phyloP scores from a whole-genome alignment of 129 eudicot species.

The Apium graveolens region DNA sequence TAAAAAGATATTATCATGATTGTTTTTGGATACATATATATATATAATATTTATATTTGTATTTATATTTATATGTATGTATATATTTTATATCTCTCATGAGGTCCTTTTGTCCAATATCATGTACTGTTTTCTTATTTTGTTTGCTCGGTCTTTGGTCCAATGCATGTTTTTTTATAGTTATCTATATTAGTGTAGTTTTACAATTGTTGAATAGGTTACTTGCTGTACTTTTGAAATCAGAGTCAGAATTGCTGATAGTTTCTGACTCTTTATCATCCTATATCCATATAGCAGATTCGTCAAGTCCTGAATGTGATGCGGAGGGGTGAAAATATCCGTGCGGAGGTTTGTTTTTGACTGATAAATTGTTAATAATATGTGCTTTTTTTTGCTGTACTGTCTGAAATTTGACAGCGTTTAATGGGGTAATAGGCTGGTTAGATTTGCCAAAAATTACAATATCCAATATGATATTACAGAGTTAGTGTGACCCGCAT shows the following conservation, averaged over 20 bases:
- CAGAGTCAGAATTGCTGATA: not conserved
- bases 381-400: not conserved
- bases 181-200: not conserved
- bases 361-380: not conserved
- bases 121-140: not conserved
- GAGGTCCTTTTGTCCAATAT: not conserved
- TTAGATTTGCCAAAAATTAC: not conserved
- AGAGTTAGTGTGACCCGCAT: not conserved
- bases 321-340: conserved; percentile 71
- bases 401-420: not conserved
- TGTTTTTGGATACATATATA: too few species aligned
- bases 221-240: not conserved
- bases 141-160: not conserved
- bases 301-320: conserved; percentile 66
- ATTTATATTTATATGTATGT: not conserved
- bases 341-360: conserved; percentile 62
- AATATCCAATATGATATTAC: not conserved
- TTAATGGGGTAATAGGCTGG: not conserved
- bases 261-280: not conserved
- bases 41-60: too few species aligned
- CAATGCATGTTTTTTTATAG: not conserved
- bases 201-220: not conserved
- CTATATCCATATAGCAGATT: conserved; percentile 40
- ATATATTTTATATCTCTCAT: not conserved
- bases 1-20: not conserved